Evolutionary conservation across 257 asterid species (phyloP).

Genomic region (Solanum neorickii): DNA sequence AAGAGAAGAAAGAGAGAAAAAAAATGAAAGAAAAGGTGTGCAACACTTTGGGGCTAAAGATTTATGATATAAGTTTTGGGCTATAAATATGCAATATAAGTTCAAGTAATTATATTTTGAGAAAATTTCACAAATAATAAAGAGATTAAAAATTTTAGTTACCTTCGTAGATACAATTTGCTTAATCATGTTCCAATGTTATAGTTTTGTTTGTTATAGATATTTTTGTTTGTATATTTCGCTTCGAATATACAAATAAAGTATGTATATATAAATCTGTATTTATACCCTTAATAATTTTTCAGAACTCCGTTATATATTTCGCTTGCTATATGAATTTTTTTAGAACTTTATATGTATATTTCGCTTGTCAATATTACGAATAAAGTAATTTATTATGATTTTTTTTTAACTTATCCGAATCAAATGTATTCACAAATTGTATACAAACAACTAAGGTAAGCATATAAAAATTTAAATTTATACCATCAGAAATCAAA

Average conservation of each 20-base stretch:
- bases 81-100: background rate
- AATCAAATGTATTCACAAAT: too few relatives aligned
- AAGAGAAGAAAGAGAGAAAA: background rate
- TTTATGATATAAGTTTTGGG: background rate
- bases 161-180: background rate
- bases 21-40: background rate
- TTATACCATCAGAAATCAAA: too few relatives aligned
- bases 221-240: too few relatives aligned
- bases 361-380: background rate
- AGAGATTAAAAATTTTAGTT: background rate
- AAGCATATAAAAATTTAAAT: too few relatives aligned
- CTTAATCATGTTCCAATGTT: background rate
- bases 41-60: background rate
- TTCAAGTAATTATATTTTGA: background rate
- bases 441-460: too few relatives aligned
- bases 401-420: background rate
- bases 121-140: background rate
- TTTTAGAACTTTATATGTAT: background rate
- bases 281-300: too few relatives aligned
- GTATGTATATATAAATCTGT: too few relatives aligned
- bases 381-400: accelerated
- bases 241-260: background rate
- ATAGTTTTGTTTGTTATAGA: too few relatives aligned
- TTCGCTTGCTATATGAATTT: too few relatives aligned
- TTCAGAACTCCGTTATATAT: too few relatives aligned